Evolutionary conservation across 2,329 filamentous ascomycete genomes (phyloP).

Genomic region (Neopestalotiopsis clavispora): DNA sequence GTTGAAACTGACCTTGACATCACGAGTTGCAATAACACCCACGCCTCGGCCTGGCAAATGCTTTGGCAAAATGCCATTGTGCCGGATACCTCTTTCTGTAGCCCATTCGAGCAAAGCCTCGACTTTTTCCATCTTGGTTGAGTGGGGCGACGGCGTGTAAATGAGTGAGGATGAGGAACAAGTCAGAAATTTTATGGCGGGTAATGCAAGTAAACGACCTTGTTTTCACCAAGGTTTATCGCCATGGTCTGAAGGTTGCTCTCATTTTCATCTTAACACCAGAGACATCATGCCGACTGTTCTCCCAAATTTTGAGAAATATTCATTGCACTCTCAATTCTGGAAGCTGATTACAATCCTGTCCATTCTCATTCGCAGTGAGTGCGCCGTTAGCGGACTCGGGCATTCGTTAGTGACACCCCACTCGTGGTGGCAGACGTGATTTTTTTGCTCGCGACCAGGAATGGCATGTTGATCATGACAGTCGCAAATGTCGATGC

Average conservation of each 20-base stretch:
- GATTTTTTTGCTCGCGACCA: neutral
- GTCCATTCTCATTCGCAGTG: neutral
- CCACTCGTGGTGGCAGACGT: neutral
- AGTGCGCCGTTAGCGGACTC: neutral
- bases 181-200: conserved; percentile 9
- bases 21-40: conserved; percentile 74
- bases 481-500: neutral
- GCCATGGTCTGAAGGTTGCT: neutral
- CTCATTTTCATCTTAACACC: neutral
- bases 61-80: conserved; percentile 70
- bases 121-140: conserved; percentile 27
- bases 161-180: neutral
- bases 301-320: neutral
- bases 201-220: neutral
- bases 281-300: neutral
- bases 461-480: neutral
- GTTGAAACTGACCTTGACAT: conserved; percentile 60
- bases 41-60: conserved; percentile 75
- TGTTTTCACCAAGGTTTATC: neutral
- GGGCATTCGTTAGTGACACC: neutral
- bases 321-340: neutral
- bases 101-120: conserved; percentile 73
- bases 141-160: neutral
- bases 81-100: conserved; percentile 63
- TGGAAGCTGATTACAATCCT: neutral